Evolutionary conservation across 345 rosid genomes (phyloP), one percentile per base, ranked within the genome.

Genomic region (Brassica cretica): DNA sequence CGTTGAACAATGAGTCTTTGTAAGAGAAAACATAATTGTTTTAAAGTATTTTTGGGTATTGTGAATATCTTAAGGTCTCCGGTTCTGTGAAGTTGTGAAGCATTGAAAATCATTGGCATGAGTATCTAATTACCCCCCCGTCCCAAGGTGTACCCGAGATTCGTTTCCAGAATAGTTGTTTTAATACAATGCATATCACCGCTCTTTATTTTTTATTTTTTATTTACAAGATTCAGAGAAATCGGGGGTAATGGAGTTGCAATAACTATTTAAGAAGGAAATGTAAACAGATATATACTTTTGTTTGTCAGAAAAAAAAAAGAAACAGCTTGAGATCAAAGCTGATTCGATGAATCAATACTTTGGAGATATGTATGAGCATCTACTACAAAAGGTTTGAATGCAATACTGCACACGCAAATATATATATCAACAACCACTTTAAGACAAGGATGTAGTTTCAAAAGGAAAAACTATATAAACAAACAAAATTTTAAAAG

Each of bases 271-370:
- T 7, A 2, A 39, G 1, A 33, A 70, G 70, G 19, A 25, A 53
- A 41, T 12, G 58, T 11, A 60, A 72, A 66, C 7, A 73, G 61
- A 37, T 64, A 71, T 53, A 15, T 53, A 53, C 59, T 53, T 18
- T 64, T 32, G 59, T 25, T 77, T 37, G 24, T 27, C 6, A 12
- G 33, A 72, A 59, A 39, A 3, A 73, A 73, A 78, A 66, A 78
- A 67, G 56, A 14, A 66, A 60, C 77, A 72, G 82, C 82, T 78
- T 78, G 77, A 73, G 82, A 78, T 64, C 78, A 61, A 78, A 78
- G 82, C 82, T 78, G 74, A 61, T 78, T 73, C 27, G 49, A 67
- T 78, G 78, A 78, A 67, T 78, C 37, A 16, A 73, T 67, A 72
- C 77, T 46, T 66, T 59, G 6, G 15, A 66, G 30, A 72, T 66